Evolutionary conservation across 2,329 filamentous ascomycete species (phyloP), one percentile per base, ranked within the genome.

Genomic region (Emergomyces africanus): DNA sequence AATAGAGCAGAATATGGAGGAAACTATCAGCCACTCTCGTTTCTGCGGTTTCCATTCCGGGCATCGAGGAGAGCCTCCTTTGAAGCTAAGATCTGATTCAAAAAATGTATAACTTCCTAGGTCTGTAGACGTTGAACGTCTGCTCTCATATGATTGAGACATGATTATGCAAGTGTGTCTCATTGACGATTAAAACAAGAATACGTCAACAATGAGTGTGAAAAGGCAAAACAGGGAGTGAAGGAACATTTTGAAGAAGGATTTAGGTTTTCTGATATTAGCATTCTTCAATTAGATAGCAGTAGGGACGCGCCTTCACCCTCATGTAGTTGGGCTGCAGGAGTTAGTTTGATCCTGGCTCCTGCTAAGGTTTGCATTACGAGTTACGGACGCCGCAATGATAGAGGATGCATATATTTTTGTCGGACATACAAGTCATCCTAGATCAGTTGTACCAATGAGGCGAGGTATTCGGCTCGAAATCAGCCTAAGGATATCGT

Each of bases 1-100:
- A n/a, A 41, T 49, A 57, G 6, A 57, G 56, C 15, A 57, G 18
- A 57, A 57, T 9, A 57, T 57, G 5, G 42, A 57, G n/a, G 37
- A 23, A 12, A 57, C 44, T 23, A 57, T 50, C 20, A 57, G 15
- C 56, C 56, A 51, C 44, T 57, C 56, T 18, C 28, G 25, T 37
- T 30, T 57, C 6, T 46, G 30, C 5, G 56, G 56, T 12, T 28
- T 57, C 56, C 56, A 57, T 50, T 57, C 25, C 23, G 53, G 37
- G 15, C 15, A 25, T 42, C 23, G 51, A 5, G 10, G 2, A 39
- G n/a, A n/a, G 5, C 14, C 20, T 9, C 18, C 14, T 41, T 41
- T 54, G 35, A 37, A 25, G n/a, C 23, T 35, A 37, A 54, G n/a
- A 6, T 23, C 51, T 6, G 33, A 37, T 37, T 54, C 33, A 28